Evolutionary conservation across 2,329 filamentous ascomycete genomes (phyloP).

Genomic region (Ampelomyces quisqualis): DNA sequence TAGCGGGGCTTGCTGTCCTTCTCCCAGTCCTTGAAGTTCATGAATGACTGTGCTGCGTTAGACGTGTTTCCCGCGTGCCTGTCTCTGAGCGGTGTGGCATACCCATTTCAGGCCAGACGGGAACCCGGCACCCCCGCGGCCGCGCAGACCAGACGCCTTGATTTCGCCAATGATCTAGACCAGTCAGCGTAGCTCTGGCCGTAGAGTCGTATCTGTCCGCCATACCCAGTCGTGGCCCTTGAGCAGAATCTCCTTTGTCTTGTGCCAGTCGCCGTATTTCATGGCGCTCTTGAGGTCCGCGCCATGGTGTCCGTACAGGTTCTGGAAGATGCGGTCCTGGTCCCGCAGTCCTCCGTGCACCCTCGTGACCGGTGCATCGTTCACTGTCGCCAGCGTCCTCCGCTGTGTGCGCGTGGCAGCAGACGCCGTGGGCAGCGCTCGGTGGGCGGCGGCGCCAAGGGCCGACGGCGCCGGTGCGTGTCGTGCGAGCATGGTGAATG

Average conservation of each 20-base stretch:
- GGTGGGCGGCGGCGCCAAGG: constrained; percentile 45
- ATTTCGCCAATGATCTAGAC: constrained; percentile 87
- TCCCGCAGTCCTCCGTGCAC: constrained; percentile 86
- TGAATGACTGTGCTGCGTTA: constrained; percentile 73
- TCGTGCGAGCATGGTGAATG: constrained; percentile 48
- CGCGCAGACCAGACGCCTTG: constrained; percentile 92
- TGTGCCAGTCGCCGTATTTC: constrained; percentile 99
- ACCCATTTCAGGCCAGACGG: constrained; percentile 99
- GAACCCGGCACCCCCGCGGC: constrained; percentile 95
- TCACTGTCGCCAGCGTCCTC: constrained; percentile 67
- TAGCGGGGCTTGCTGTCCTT: constrained; percentile 96
- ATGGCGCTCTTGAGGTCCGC: constrained; percentile 89
- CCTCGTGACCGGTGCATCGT: constrained; percentile 57
- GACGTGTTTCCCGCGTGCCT: constrained; percentile 4
- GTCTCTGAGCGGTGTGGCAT: constrained; percentile 32
- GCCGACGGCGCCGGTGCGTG: constrained; percentile 44
- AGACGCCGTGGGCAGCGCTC: constrained; percentile 44
- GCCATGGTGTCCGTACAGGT: constrained; percentile 91
- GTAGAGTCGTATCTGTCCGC: background rate
- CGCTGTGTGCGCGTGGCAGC: constrained; percentile 51
- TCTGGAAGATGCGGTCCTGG: constrained; percentile 98
- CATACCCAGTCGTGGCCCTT: constrained; percentile 92
- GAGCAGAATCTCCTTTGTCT: constrained; percentile 95
- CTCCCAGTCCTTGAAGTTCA: constrained; percentile 99
- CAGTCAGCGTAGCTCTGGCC: constrained; percentile 17